Percentiles rank a stretch among this genome's conserved stretches.
Evolutionary conservation across 768 basidiomycete species (phyloP).

Genomic region (Pleurotus tuoliensis): DNA sequence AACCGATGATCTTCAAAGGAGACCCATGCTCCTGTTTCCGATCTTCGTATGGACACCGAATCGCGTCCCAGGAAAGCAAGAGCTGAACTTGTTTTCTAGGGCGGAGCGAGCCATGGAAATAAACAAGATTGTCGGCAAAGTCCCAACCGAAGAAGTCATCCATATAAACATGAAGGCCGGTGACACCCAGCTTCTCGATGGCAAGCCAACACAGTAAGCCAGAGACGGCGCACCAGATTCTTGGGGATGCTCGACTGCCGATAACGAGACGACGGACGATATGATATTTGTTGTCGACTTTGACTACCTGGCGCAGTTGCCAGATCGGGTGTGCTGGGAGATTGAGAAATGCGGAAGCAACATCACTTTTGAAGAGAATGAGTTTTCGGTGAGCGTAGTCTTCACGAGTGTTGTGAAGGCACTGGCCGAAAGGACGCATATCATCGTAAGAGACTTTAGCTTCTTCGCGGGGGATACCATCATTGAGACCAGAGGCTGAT

Average conservation of each 20-base stretch:
- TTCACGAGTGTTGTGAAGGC: conserved; percentile 6
- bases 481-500: conserved; percentile 18
- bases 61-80: conserved; percentile 22
- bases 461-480: conserved; percentile 13
- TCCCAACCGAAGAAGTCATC: conserved; percentile 27
- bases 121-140: conserved; percentile 16
- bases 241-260: conserved; percentile 20
- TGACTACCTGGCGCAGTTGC: conserved; percentile 28
- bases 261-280: conserved; percentile 26
- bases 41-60: conserved; percentile 21
- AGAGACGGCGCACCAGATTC: conserved; percentile 21
- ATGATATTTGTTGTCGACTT: conserved; percentile 17
- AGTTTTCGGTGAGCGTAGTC: conserved; percentile 5
- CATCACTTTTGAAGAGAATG: conserved; percentile 24
- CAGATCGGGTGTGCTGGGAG: conserved; percentile 28
- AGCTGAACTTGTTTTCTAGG: conserved; percentile 21
- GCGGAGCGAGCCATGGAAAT: conserved; percentile 15
- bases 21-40: conserved; percentile 22
- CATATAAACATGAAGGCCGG: conserved; percentile 22
- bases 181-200: conserved; percentile 14
- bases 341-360: conserved; percentile 26
- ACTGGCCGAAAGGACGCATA: conserved; percentile 18
- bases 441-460: conserved; percentile 19
- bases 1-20: conserved; percentile 31
- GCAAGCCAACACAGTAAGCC: conserved; percentile 27